Evolutionary conservation across 306 rosid genomes (phyloP).

Genomic region (Pyrus pyrifolia): DNA sequence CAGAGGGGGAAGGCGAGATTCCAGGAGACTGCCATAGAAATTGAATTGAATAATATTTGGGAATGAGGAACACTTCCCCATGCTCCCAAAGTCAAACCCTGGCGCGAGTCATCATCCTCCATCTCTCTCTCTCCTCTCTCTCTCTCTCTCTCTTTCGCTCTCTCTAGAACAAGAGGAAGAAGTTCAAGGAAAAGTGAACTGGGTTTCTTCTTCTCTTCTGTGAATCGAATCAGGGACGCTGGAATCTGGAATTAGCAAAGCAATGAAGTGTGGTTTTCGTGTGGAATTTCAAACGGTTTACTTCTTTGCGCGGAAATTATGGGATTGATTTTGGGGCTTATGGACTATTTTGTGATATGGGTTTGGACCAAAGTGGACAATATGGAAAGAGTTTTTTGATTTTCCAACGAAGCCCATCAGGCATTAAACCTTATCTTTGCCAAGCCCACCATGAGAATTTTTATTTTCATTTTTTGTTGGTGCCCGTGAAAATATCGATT

Average conservation of each 20-base stretch:
- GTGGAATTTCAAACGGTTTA: background rate
- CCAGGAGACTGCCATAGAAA: constrained; percentile 25
- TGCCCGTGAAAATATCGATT: too few species aligned
- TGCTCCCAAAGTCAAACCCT: constrained; percentile 41
- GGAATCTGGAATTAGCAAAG: background rate
- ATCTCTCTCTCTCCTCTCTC: background rate
- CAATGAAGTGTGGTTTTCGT: background rate
- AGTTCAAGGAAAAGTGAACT: background rate
- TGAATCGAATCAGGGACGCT: background rate
- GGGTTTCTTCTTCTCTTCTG: background rate
- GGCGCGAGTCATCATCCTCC: background rate
- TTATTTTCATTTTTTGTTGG: background rate
- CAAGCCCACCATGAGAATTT: background rate
- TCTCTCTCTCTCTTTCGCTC: background rate
- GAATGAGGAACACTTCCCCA: constrained; percentile 28
- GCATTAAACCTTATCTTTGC: too few species aligned
- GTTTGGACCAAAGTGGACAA: background rate
- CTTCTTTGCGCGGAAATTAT: constrained; percentile 1
- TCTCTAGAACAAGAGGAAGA: background rate
- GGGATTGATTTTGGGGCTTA: background rate
- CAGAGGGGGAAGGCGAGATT: constrained; percentile 26
- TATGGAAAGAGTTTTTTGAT: background rate
- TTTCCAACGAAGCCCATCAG: background rate
- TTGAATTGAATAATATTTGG: constrained; percentile 45
- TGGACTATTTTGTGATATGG: background rate